Conservation (phyloP, 2,329 filamentous ascomycete species). For the Coniochaeta sp. region DNA sequence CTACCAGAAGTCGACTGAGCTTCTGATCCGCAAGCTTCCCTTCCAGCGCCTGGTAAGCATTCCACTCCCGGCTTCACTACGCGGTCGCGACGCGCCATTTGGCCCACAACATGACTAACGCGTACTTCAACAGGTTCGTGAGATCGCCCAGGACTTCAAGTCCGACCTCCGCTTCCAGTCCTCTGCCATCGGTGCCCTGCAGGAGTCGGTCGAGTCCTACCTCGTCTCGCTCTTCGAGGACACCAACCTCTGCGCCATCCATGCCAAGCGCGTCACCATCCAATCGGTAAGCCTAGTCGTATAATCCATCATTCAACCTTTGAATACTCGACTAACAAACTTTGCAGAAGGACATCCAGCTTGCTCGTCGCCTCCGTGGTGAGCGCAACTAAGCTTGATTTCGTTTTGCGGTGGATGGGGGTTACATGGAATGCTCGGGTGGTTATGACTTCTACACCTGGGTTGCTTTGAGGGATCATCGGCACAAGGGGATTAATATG, state of each 20-base stretch:
- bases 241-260: conserved; percentile 96
- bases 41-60: conserved; percentile 81
- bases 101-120: conserved; percentile 11
- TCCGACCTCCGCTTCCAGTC: conserved; percentile 96
- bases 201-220: conserved; percentile 98
- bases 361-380: conserved; percentile 89
- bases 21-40: conserved; percentile 92
- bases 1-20: conserved; percentile 96
- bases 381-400: conserved; percentile 67
- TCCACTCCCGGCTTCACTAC: neutral
- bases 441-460: conserved; percentile 17
- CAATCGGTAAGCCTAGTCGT: conserved; percentile 47
- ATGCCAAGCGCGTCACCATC: conserved; percentile 99
- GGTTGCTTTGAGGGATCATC: conserved; percentile 14
- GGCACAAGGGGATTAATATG: conserved; percentile 29
- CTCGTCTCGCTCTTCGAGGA: conserved; percentile 97
- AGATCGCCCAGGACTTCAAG: conserved; percentile 95
- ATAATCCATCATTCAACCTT: conserved; percentile 12
- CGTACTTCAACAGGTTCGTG: conserved; percentile 55
- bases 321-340: conserved; percentile 24
- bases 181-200: conserved; percentile 91
- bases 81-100: neutral
- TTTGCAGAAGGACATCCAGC: conserved; percentile 81
- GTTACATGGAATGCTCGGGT: conserved; percentile 26
- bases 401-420: conserved; percentile 14